Evolutionary conservation across 1,284 basidiomycete genomes (phyloP), one percentile per base, ranked within the genome.

Genomic region (Trametes polyzona): DNA sequence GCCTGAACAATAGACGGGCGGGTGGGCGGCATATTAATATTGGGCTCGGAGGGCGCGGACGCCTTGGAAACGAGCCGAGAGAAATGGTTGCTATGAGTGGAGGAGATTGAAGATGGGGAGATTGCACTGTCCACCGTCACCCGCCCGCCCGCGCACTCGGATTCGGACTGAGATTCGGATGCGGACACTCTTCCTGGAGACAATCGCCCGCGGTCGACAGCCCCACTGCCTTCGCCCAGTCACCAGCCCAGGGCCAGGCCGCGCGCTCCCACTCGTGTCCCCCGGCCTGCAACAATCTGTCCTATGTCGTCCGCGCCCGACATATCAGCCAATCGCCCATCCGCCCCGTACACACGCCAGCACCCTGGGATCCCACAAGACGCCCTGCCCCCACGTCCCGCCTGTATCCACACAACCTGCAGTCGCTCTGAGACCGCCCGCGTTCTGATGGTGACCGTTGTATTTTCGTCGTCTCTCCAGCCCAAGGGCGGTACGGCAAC

Each of bases 61-160:
- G 61, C 67, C 66, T 65, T 70, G 65, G 69, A 62, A 63, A 70
- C 68, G 62, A 67, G 64, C 66, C 65, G 64, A 67, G 62, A 59
- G 63, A 67, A 65, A 59, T 64, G 65, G 69, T 71, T 71, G 68
- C 68, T 66, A 71, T 63, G 69, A 61, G 59, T 55, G 44, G 41
- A 51, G 57, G 44, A 57, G 55, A 58, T 48, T 51, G 49, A 41
- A 57, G 55, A 58, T 48, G 48, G 49, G 53, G 52, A 63, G 62
- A 63, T 64, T 52, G 55, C 53, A 44, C 47, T 57, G 61, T 52
- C 55, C 54, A 35, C 53, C 40, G 35, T 40, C 55, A 47, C 46
- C 50, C 21, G 12, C 47, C 12, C 32, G 47, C 19, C n/a, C 19
- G 21, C 46, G 43, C 44, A 46, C 17, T 32, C 43, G 37, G 55